Percentiles rank a stretch among this genome's conserved stretches.
Evolutionary conservation across 2,329 filamentous ascomycete genomes (phyloP).

Genomic region (Colletotrichum simmondsii): DNA sequence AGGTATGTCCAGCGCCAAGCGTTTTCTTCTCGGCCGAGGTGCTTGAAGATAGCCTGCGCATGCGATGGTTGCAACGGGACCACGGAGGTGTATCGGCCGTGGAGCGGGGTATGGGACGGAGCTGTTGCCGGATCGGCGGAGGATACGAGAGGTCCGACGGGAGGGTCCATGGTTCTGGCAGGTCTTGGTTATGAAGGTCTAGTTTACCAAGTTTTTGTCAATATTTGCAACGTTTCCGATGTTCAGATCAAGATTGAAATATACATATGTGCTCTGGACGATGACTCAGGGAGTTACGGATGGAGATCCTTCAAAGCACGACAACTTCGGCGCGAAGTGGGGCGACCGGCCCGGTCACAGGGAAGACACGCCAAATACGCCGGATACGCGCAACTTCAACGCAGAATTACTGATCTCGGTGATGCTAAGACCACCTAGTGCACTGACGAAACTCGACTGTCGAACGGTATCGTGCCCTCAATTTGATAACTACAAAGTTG

Average conservation of each 20-base stretch:
- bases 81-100: constrained; percentile 45
- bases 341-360: constrained; percentile 7
- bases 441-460: no score
- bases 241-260: not conserved
- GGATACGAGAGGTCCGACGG: constrained; percentile 35
- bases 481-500: no score
- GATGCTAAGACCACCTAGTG: no score
- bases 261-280: not conserved
- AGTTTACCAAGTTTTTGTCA: no score
- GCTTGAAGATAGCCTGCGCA: constrained; percentile 41
- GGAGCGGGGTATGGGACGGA: constrained; percentile 38
- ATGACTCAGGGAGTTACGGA: not conserved
- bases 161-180: not conserved
- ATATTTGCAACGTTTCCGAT: not conserved
- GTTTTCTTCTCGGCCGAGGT: constrained; percentile 46
- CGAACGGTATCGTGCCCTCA: no score
- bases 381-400: not conserved
- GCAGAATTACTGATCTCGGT: no score
- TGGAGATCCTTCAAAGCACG: not conserved
- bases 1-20: constrained; percentile 48
- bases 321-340: not conserved
- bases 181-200: not conserved
- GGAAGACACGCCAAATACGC: not conserved
- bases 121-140: constrained; percentile 28
- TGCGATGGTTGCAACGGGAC: constrained; percentile 42